phyloP scores from a whole-genome alignment of 495 filamentous ascomycete species.

The Tetracladium marchalianum region DNA sequence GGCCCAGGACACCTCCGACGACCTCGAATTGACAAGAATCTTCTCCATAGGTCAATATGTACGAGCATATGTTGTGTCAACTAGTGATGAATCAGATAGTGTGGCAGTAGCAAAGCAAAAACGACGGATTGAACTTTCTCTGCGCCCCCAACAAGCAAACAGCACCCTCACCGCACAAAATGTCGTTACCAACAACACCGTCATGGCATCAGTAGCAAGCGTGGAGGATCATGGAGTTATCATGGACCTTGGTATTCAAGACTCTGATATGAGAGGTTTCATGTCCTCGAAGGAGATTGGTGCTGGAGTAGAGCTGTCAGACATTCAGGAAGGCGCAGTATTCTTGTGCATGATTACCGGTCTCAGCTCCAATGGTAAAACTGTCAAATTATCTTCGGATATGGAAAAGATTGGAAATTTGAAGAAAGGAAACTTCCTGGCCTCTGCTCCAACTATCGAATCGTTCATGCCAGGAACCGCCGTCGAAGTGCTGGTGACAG shows the following conservation, averaged over 20 bases:
- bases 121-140: conserved; percentile 72
- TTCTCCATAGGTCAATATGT: conserved; percentile 86
- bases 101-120: conserved; percentile 47
- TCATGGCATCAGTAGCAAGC: conserved; percentile 82
- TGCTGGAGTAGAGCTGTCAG: conserved; percentile 41
- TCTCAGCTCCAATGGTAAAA: conserved; percentile 64
- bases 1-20: conserved; percentile 34
- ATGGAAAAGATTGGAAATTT: conserved; percentile 45
- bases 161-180: conserved; percentile 57
- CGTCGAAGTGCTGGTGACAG: conserved; percentile 75
- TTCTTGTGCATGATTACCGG: conserved; percentile 75
- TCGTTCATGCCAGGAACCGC: conserved; percentile 84
- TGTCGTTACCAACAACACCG: conserved; percentile 56
- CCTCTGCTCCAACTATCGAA: conserved; percentile 73
- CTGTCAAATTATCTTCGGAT: conserved; percentile 78
- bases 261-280: conserved; percentile 63
- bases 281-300: conserved; percentile 80
- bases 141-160: conserved; percentile 70
- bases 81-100: conserved; percentile 43
- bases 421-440: conserved; percentile 59
- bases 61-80: conserved; percentile 73
- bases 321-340: conserved; percentile 69
- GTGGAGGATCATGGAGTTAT: conserved; percentile 92
- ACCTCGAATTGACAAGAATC: conserved; percentile 50
- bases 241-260: conserved; percentile 78